Base-by-base conservation (phyloP, 306 rosid genomes). In the Rubus idaeus region DNA sequence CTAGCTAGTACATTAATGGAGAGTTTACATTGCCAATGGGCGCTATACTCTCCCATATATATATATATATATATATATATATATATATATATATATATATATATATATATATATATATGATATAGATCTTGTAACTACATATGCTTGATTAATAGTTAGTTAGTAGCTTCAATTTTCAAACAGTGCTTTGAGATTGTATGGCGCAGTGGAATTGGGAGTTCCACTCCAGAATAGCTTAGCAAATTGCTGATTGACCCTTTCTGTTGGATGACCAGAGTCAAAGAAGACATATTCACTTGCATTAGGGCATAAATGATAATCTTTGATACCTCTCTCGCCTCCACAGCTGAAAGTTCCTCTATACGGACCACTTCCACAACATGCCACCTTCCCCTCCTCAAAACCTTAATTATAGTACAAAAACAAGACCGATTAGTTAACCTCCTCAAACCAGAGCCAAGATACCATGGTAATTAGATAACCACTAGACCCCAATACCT, bases 261-360 rank as follows among this genome's bases (percentile, higher is more conserved):
- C 85, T 0, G 90, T 70, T 2, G 78, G 86, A 87, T 87, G 94
- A 77, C 42, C 66, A 26, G 66, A 26, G 41, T 61, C 66, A 6
- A 61, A 61, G 42, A 61, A 61, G 66, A 61, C 66, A 30, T 61
- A 37, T 2, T 61, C 42, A 61, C 10, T 61, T 26, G 42, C 17
- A 30, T 61, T 61, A 6, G 42, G 41, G 66, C 41, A 61, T 61
- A 61, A 26, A 61, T 61, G 16, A 10, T 30, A 60, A 18, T 60
- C 66, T 61, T 61, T 61, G n/a, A 6, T 61, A 26, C 39, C 66
- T 61, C 66, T 61, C 8, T 26, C 6, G 16, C 85, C 51, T 26
- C 88, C 94, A n/a, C 82, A 89, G 46, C 78, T 91, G 8, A 56
- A 55, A 60, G 68, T 76, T 62, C 89, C 93, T 78, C 87, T 77